These are phyloP conservation scores for Ogataea nonfermentans DNA, from an alignment of 805 yeast genomes.

Conservation along the genomic window DNA sequence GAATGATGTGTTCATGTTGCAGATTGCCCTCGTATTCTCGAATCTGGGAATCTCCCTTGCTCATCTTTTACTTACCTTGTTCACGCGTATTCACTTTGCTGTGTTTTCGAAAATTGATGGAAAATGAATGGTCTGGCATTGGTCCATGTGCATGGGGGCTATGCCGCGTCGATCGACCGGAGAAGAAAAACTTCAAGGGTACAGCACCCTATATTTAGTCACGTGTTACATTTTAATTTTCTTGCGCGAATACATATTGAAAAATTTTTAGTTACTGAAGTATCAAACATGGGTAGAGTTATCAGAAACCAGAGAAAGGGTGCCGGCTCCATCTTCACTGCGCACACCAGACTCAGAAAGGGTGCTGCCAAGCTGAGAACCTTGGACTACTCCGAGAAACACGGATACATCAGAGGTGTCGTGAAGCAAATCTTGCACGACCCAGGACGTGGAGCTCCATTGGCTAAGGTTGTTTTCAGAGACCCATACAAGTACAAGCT, in stretches of 20 bases:
- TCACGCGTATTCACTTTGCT: constrained; percentile 3
- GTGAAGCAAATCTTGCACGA: constrained; percentile 99
- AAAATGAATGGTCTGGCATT: constrained; percentile 14
- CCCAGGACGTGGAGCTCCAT: constrained; percentile 99
- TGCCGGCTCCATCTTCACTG: constrained; percentile 99
- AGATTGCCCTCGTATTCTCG: too few species aligned
- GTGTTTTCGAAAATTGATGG: constrained; percentile 8
- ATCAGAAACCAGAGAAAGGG: constrained; percentile 99
- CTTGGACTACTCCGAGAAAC: constrained; percentile 98
- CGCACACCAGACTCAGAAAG: constrained; percentile 99
- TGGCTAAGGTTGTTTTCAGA: constrained; percentile 98
- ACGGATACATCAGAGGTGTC: constrained; percentile 99
- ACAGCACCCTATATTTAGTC: neutral
- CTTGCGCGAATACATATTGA: constrained; percentile 8
- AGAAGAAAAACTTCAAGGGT: neutral
- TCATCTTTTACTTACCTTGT: constrained; percentile 5
- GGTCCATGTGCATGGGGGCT: constrained; percentile 4
- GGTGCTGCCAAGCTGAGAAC: constrained; percentile 99
- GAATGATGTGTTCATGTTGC: too few species aligned
- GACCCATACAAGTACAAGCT: constrained; percentile 98
- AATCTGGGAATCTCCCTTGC: too few species aligned
- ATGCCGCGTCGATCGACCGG: constrained; percentile 6
- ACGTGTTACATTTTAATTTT: neutral
- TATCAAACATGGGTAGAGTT: constrained; percentile 73
- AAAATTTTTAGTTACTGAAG: constrained; percentile 12